A percentile compares a stretch with the other conserved stretches of the same genome.
These are phyloP conservation scores for Stenogyne calaminthoides DNA, from an alignment of 305 asterid species.

Conservation along the genomic window DNA sequence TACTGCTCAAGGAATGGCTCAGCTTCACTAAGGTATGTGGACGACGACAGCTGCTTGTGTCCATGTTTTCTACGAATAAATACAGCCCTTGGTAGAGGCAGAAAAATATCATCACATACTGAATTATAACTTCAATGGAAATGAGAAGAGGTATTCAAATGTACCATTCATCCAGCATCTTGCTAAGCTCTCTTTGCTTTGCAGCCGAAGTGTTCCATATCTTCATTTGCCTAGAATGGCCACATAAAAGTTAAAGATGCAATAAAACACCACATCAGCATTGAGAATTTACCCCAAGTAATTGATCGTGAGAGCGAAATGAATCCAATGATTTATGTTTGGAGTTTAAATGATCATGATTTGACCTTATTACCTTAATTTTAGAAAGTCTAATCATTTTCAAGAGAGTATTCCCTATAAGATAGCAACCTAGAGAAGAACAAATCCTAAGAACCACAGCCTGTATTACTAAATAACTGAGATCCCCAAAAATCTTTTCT, in stretches of 20 bases:
- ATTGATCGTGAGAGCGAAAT: neutral
- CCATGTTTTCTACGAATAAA: constrained; percentile 78
- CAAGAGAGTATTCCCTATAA: constrained; percentile 11
- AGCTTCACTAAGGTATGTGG: constrained; percentile 90
- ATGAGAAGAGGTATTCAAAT: constrained; percentile 35
- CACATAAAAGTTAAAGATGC: constrained; percentile 36
- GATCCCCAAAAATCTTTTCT: neutral
- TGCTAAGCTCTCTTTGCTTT: constrained; percentile 83
- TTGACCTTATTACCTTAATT: neutral
- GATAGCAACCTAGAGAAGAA: constrained; percentile 19
- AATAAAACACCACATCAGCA: constrained; percentile 15
- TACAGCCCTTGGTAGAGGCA: constrained; percentile 70
- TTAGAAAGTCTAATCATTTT: constrained; percentile 11
- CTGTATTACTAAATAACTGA: constrained; percentile 12
- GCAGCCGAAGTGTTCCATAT: constrained; percentile 95
- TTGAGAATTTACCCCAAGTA: neutral
- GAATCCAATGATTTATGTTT: neutral
- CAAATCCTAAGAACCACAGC: constrained; percentile 10
- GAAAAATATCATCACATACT: constrained; percentile 31
- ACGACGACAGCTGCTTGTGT: constrained; percentile 65
- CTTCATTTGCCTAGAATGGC: constrained; percentile 84
- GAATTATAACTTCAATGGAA: constrained; percentile 31
- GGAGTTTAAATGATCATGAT: constrained; percentile 17
- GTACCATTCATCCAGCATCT: constrained; percentile 98
- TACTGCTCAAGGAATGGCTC: constrained; percentile 97